Base-by-base conservation (phyloP, 2,329 filamentous ascomycete species). In the Pestalotiopsis sp. region DNA sequence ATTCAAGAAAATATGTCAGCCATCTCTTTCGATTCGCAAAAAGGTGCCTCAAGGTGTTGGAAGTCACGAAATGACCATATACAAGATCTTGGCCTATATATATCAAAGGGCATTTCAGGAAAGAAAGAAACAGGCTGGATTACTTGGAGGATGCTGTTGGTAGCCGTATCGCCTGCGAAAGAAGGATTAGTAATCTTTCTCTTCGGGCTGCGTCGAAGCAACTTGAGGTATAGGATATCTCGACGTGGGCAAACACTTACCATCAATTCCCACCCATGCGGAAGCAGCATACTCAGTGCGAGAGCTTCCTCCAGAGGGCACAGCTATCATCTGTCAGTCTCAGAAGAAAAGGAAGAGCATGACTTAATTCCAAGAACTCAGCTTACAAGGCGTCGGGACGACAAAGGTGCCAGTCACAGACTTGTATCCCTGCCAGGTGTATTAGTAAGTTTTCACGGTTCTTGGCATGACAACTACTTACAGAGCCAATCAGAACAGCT, bases 241-340 rank as follows among this genome's bases (percentile, higher is more conserved):
- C 31, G 2, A 36, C 0, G 6, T 36, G 31, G 31, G 6, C 31
- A 36, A 36, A 9, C 31, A 36, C 31, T 36, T 36, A 36, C 88
- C 88, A 69, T 90, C 88, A 68, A 90, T 90, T 27, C 88, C 88
- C 9, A 90, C 87, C 88, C 87, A 90, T 12, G 86, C 86, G 2
- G 79, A 27, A 59, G n/a, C 23, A 17, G 25, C 57, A 31, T 59
- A 59, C 25, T 59, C 57, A 27, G 57, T 59, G 3, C 57, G 1
- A 2, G 59, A 62, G 59, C 59, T 62, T 20, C 59, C 76, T 25
- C 62, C 45, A n/a, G 83, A 80, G 11, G 79, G 73, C 17, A 79
- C 79, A 9, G 86, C 31, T 36, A 36, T 36, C 7, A 31, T 36
- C 31, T 36, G 6, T 36, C 31, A 36, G 31, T 36, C 31, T 36